These are phyloP conservation scores for Metschnikowia lunata DNA, from an alignment of 805 yeast genomes.

Conservation along the genomic window DNA sequence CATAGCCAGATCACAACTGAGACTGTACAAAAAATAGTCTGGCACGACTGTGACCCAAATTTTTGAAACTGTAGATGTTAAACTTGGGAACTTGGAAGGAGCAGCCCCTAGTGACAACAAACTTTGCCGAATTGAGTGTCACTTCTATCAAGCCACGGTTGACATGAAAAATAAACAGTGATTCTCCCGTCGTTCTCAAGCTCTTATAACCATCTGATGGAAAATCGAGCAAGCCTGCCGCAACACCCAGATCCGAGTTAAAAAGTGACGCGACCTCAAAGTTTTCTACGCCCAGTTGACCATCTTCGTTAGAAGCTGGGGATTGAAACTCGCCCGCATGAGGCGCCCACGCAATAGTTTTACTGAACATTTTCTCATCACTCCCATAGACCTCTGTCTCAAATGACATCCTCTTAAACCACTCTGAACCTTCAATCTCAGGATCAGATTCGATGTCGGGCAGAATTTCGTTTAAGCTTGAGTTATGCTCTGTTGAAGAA, in stretches of 20 bases:
- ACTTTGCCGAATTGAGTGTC: conserved; percentile 51
- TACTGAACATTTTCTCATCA: conserved; percentile 27
- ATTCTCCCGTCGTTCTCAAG: conserved; percentile 56
- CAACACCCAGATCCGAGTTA: conserved; percentile 59
- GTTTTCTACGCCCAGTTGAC: conserved; percentile 34
- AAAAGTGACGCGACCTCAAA: conserved; percentile 63
- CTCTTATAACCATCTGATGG: conserved; percentile 61
- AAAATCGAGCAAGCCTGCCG: conserved; percentile 68
- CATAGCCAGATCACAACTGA: conserved; percentile 16
- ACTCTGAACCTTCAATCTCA: conserved; percentile 46
- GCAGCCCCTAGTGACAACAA: conserved; percentile 66
- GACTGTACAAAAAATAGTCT: conserved; percentile 75
- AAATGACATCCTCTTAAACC: conserved; percentile 44
- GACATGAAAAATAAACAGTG: conserved; percentile 71
- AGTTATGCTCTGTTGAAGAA: no score
- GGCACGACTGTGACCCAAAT: conserved; percentile 54
- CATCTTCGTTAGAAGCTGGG: conserved; percentile 33
- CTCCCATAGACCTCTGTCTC: conserved; percentile 46
- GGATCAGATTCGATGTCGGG: conserved; percentile 37
- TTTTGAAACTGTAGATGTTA: conserved; percentile 64
- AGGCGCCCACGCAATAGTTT: conserved; percentile 65
- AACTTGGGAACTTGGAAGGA: conserved; percentile 79
- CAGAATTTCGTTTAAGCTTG: background rate
- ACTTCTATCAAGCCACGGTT: conserved; percentile 69
- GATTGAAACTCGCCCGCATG: conserved; percentile 41